Conservation (phyloP, 2,329 filamentous ascomycete genomes). For the Fusarium cyanostomum region DNA sequence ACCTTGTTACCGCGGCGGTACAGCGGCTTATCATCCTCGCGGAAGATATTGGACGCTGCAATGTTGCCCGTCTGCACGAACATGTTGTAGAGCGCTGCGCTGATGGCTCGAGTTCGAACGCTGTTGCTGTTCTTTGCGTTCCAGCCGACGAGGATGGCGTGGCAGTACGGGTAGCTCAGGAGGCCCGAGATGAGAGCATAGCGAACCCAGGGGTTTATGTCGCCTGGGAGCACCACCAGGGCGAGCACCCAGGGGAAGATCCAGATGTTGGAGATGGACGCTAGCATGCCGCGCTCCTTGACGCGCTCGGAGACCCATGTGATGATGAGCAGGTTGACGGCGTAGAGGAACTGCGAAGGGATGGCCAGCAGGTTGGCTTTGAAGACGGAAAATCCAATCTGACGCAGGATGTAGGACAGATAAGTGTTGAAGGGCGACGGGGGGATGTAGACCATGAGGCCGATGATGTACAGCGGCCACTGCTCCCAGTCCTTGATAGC, state of each 20-base stretch:
- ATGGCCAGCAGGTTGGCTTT: slow-evolving; percentile 58
- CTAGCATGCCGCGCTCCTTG: slow-evolving; percentile 56
- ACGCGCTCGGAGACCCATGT: slow-evolving; percentile 56
- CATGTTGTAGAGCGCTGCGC: slow-evolving; percentile 70
- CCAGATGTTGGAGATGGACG: slow-evolving; percentile 60
- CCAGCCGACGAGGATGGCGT: slow-evolving; percentile 62
- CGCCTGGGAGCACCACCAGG: slow-evolving; percentile 51
- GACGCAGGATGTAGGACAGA: slow-evolving; percentile 55
- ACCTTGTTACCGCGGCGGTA: slow-evolving; percentile 61
- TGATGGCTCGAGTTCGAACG: slow-evolving; percentile 70
- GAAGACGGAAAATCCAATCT: slow-evolving; percentile 57
- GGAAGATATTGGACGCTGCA: slow-evolving; percentile 53
- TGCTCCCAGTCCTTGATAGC: slow-evolving; percentile 67
- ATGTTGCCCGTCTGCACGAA: slow-evolving; percentile 57
- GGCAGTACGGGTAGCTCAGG: slow-evolving; percentile 59
- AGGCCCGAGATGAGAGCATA: slow-evolving; percentile 52
- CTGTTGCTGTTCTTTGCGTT: slow-evolving; percentile 70
- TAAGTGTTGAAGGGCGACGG: slow-evolving; percentile 55
- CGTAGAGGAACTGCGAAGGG: slow-evolving; percentile 55
- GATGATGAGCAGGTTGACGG: slow-evolving; percentile 57
- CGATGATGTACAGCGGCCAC: slow-evolving; percentile 60
- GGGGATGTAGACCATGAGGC: slow-evolving; percentile 58
- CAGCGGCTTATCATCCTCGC: slow-evolving; percentile 63
- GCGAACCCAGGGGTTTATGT: slow-evolving; percentile 53
- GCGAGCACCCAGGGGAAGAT: slow-evolving; percentile 59